Percentiles rank a stretch among this genome's conserved stretches.
Conservation (phyloP, 257 asterid species). For the Linaria vulgaris region DNA sequence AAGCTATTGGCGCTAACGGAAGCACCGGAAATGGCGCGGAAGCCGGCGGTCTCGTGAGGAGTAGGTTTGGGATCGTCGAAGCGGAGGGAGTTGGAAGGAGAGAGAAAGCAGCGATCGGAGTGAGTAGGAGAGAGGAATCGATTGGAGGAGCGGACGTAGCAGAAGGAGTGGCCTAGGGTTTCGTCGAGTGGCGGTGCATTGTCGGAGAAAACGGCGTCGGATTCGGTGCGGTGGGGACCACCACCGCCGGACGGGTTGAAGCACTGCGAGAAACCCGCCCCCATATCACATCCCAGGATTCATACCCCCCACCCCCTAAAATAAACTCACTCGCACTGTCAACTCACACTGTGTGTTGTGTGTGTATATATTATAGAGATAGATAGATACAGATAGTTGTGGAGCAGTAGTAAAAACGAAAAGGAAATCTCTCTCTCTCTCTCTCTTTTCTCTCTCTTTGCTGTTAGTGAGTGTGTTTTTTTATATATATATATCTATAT, state of each 20-base stretch:
- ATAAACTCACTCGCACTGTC: background rate
- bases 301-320: conserved; percentile 56
- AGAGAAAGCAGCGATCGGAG: conserved; percentile 87
- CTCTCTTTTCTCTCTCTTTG: conserved; percentile 1
- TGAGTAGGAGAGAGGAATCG: conserved; percentile 82
- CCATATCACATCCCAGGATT: conserved; percentile 79
- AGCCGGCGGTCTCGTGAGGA: conserved; percentile 44
- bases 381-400: background rate
- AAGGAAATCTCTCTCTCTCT: background rate
- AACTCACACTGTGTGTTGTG: background rate
- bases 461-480: conserved; percentile 2
- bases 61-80: conserved; percentile 68
- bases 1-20: conserved; percentile 84
- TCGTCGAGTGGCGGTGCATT: conserved; percentile 71
- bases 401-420: background rate
- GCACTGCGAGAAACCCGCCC: conserved; percentile 91
- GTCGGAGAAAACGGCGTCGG: conserved; percentile 59
- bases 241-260: conserved; percentile 76
- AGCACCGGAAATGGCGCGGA: conserved; percentile 93
- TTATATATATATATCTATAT: background rate
- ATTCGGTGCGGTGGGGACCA: conserved; percentile 58
- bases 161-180: conserved; percentile 96
- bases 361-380: background rate
- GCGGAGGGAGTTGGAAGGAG: conserved; percentile 90
- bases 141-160: conserved; percentile 95